Conservation (phyloP, 768 basidiomycete genomes). For the Suillus plorans region DNA sequence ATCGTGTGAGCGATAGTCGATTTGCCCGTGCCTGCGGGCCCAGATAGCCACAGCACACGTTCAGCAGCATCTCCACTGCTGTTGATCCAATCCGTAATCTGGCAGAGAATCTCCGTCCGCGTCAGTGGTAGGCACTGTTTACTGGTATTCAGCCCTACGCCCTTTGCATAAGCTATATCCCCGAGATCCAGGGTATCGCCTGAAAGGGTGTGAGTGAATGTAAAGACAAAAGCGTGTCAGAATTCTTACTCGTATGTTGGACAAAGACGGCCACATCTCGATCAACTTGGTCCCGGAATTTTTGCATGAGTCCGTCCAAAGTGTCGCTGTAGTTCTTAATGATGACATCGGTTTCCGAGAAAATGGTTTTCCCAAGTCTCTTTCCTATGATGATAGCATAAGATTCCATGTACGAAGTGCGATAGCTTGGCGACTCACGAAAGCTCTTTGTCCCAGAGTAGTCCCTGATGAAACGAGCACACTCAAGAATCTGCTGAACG, state of each 20-base stretch:
- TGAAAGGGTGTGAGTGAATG: not conserved
- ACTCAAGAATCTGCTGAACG: slow-evolving; percentile 23
- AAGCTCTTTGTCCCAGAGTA: slow-evolving; percentile 24
- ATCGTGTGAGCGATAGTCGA: slow-evolving; percentile 25
- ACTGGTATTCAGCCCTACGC: not conserved
- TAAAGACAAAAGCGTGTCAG: not conserved
- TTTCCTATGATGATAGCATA: not conserved
- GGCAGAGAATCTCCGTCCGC: slow-evolving; percentile 10
- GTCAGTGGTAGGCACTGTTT: slow-evolving; percentile 17
- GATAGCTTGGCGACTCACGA: slow-evolving; percentile 9
- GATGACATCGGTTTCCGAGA: not conserved
- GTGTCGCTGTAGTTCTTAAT: not conserved
- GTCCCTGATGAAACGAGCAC: slow-evolving; percentile 27
- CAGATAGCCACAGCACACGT: slow-evolving; percentile 14
- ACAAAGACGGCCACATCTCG: not conserved
- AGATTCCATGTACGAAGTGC: not conserved
- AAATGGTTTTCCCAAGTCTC: not conserved
- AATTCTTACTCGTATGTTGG: not conserved
- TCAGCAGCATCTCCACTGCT: not conserved
- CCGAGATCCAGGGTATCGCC: not conserved
- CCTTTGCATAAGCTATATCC: not conserved
- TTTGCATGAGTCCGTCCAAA: not conserved
- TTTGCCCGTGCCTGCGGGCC: slow-evolving; percentile 26
- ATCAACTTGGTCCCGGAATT: not conserved
- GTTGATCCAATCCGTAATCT: slow-evolving; percentile 18